phyloP scores from a whole-genome alignment of 371 early-diverging fungal genomes.

The Thermomucor indicae-seudaticae region DNA sequence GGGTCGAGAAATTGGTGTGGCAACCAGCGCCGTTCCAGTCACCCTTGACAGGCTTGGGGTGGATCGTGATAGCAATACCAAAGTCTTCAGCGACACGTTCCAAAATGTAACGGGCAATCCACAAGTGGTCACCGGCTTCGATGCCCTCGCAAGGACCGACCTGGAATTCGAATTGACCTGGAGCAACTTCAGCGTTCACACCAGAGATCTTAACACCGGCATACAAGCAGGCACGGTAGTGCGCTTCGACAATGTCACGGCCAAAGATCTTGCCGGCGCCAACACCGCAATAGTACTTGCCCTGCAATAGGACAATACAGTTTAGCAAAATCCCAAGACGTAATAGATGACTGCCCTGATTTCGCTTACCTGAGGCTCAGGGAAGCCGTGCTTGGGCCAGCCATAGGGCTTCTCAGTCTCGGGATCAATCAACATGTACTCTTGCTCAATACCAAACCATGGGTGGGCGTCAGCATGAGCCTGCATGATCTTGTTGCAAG shows the following conservation, averaged over 20 bases:
- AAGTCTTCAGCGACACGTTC: conserved; percentile 55
- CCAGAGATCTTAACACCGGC: conserved; percentile 47
- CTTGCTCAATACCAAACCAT: conserved; percentile 65
- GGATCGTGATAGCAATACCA: conserved; percentile 45
- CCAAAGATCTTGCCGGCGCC: conserved; percentile 51
- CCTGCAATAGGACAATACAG: no score
- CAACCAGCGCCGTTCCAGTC: conserved; percentile 54
- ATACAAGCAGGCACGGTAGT: conserved; percentile 55
- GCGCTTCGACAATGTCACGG: conserved; percentile 57
- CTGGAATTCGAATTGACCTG: conserved; percentile 52
- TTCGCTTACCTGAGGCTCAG: conserved; percentile 53
- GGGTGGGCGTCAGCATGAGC: conserved; percentile 37
- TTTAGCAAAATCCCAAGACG: no score
- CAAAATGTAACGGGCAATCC: conserved; percentile 47
- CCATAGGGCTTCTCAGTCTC: conserved; percentile 50
- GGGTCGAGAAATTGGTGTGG: conserved; percentile 48
- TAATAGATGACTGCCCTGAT: no score
- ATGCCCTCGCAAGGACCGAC: conserved; percentile 54
- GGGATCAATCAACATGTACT: conserved; percentile 52
- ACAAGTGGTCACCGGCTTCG: conserved; percentile 43
- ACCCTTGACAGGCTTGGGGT: conserved; percentile 53
- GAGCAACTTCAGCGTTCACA: conserved; percentile 38
- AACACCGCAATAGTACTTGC: conserved; percentile 57
- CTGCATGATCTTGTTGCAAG: conserved; percentile 20
- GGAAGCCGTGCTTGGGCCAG: conserved; percentile 60